Conservation (phyloP, 1,139 yeast species). For the Pichia sp. region DNA sequence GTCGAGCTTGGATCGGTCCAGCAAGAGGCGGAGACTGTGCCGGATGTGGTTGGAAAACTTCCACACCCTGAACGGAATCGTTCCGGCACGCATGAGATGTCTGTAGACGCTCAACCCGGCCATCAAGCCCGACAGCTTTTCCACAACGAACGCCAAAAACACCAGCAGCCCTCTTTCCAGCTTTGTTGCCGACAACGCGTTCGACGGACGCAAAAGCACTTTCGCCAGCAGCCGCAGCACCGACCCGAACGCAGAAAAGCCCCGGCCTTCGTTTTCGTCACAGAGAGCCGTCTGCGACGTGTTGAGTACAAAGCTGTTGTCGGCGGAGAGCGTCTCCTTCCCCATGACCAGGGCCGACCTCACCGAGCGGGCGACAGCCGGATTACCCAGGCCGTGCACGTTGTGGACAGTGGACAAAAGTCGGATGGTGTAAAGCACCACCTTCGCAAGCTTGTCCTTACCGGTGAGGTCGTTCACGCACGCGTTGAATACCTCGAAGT, state of each 20-base stretch:
- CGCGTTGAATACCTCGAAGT: conserved; percentile 46
- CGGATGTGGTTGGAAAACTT: conserved; percentile 24
- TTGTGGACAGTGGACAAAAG: conserved; percentile 24
- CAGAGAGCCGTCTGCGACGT: not conserved
- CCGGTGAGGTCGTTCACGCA: conserved; percentile 53
- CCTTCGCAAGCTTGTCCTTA: conserved; percentile 66
- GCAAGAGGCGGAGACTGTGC: conserved; percentile 13
- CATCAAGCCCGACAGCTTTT: conserved; percentile 43
- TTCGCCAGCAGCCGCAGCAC: not conserved
- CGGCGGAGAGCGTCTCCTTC: not conserved
- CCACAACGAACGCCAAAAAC: conserved; percentile 30
- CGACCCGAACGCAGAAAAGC: not conserved
- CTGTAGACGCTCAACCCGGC: conserved; percentile 56
- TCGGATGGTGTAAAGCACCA: conserved; percentile 53
- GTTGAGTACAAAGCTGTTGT: not conserved
- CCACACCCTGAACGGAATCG: conserved; percentile 55
- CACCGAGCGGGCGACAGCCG: conserved; percentile 1
- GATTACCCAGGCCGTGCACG: conserved; percentile 13
- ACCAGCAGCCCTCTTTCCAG: conserved; percentile 3
- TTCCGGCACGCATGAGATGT: conserved; percentile 68
- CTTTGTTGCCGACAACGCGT: not conserved
- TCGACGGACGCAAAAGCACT: not conserved
- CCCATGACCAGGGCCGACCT: not conserved
- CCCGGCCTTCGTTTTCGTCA: not conserved
- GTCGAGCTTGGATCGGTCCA: conserved; percentile 11